phyloP scores from a whole-genome alignment of 176 grass and related monocot species.

The Phoenix dactylifera region DNA sequence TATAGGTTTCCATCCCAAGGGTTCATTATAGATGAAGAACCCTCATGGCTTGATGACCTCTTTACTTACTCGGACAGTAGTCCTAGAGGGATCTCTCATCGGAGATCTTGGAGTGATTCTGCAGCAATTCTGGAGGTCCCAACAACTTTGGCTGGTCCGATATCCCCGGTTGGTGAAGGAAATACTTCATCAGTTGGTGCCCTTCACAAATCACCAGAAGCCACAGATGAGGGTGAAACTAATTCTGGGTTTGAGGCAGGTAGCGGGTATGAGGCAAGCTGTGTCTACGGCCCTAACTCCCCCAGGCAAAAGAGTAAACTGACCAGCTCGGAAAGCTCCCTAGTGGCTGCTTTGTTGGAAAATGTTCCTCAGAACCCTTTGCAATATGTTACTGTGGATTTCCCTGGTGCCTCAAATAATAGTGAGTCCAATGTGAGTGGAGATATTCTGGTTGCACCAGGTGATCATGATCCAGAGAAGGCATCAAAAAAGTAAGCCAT shows the following conservation, averaged over 20 bases:
- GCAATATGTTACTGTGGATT: constrained; percentile 59
- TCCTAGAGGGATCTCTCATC: constrained; percentile 35
- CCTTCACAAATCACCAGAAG: constrained; percentile 14
- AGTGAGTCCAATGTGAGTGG: neutral
- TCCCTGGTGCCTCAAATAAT: neutral
- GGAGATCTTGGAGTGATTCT: constrained; percentile 81
- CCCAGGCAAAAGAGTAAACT: constrained; percentile 73
- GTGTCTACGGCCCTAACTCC: constrained; percentile 87
- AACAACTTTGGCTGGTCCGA: constrained; percentile 24
- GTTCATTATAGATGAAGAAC: constrained; percentile 36
- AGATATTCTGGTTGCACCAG: neutral
- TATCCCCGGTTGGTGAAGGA: constrained; percentile 37
- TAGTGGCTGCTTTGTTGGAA: constrained; percentile 78
- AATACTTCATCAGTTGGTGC: constrained; percentile 23
- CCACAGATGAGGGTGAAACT: constrained; percentile 18
- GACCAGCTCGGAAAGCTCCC: constrained; percentile 65
- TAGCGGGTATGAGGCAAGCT: constrained; percentile 6
- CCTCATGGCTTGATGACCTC: constrained; percentile 76
- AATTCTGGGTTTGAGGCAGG: constrained; percentile 39
- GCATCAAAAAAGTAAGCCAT: constrained; percentile 55
- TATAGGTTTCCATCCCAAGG: constrained; percentile 44
- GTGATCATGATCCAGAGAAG: constrained; percentile 55
- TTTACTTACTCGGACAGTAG: constrained; percentile 42
- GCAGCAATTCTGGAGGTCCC: constrained; percentile 60
- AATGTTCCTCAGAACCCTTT: constrained; percentile 72